phyloP scores from a whole-genome alignment of 169 alveolate genomes.

The Besnoitia besnoiti region DNA sequence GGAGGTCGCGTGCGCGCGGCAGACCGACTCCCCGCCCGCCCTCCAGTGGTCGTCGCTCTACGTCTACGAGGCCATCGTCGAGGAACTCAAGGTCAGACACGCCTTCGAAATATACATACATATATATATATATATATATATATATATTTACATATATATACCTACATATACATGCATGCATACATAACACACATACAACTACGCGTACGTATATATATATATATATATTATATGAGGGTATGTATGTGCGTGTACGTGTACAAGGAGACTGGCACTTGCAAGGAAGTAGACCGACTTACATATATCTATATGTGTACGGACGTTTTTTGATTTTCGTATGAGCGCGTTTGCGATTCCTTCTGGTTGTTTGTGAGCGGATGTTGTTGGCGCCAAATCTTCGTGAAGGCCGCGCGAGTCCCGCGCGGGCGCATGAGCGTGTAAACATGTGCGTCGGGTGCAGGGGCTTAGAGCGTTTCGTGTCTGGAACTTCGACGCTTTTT shows the following conservation, averaged over 20 bases:
- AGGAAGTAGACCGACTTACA: no score
- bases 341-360: no score
- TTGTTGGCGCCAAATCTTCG: no score
- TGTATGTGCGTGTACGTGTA: not conserved
- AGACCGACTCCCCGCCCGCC: not conserved
- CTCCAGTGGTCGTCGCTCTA: constrained; percentile 6
- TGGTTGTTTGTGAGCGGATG: no score
- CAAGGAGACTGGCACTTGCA: no score
- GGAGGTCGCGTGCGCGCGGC: not conserved
- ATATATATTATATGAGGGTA: not conserved
- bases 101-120: not conserved
- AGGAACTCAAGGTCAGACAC: constrained; percentile 37
- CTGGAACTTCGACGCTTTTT: no score
- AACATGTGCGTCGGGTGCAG: not conserved
- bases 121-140: not conserved
- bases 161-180: not conserved
- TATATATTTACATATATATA: not conserved
- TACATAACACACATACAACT: no score
- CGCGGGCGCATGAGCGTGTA: not conserved
- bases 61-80: not conserved
- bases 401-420: no score
- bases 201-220: not conserved
- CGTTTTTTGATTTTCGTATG: no score
- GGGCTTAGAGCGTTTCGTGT: no score
- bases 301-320: no score